phyloP scores from a whole-genome alignment of 768 basidiomycete species.

The Amanita rimosa region DNA sequence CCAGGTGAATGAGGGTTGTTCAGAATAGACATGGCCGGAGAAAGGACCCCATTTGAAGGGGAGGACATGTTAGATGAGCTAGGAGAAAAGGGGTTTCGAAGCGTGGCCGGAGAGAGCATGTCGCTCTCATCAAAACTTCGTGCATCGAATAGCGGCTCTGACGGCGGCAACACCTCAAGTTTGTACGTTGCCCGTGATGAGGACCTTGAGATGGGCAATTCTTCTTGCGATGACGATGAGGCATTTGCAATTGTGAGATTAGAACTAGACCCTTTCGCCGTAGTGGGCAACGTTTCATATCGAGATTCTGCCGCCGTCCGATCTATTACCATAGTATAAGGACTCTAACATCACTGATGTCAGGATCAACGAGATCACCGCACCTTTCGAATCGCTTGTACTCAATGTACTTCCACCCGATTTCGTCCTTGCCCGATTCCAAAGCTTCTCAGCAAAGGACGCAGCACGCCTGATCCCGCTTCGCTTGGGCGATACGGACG shows the following conservation, averaged over 20 bases:
- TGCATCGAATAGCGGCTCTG: background rate
- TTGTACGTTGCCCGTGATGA: background rate
- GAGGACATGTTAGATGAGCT: slow-evolving; percentile 5
- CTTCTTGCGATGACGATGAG: background rate
- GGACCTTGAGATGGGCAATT: background rate
- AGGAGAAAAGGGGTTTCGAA: slow-evolving; percentile 10
- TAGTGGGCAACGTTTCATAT: background rate
- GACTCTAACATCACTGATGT: background rate
- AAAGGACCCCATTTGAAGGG: background rate
- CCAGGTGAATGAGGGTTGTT: slow-evolving; percentile 1
- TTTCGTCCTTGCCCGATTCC: slow-evolving; percentile 40
- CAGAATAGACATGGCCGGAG: background rate
- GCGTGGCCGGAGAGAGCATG: slow-evolving; percentile 7
- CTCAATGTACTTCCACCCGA: slow-evolving; percentile 36
- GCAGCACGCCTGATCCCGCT: slow-evolving; percentile 34
- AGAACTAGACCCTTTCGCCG: background rate
- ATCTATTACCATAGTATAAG: background rate
- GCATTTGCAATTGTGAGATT: background rate
- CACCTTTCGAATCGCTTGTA: slow-evolving; percentile 28
- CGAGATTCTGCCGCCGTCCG: slow-evolving; percentile 1
- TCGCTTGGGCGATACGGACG: slow-evolving; percentile 42
- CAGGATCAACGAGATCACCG: slow-evolving; percentile 11
- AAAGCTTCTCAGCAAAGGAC: slow-evolving; percentile 54
- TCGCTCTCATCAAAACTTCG: slow-evolving; percentile 2
- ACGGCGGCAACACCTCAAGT: background rate